Evolutionary conservation across 2,329 filamentous ascomycete species (phyloP), one percentile per base, ranked within the genome.

Genomic region (Elsinoe perseae): DNA sequence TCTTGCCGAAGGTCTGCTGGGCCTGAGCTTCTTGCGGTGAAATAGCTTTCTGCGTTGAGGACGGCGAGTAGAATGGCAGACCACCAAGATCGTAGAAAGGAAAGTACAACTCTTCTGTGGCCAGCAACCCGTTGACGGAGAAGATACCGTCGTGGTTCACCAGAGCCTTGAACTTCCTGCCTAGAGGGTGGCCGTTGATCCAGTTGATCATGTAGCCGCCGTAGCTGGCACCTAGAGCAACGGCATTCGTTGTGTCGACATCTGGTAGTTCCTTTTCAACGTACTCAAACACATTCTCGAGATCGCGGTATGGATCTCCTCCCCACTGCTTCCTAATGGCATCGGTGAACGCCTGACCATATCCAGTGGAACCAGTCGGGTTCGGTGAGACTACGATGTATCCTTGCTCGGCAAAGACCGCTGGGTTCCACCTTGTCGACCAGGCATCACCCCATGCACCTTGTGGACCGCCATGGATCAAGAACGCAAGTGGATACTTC

Each of bases 61-160:
- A 43, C 3, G 65, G 73, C 1, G 73, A 68, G 54, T 76, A 73
- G 77, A 77, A 80, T 32, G 77, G 69, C 0, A 73, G 70, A 1
- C 77, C 77, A 56, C 74, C 72, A 8, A 80, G 65, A 56, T 81
- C 78, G 60, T 77, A 76, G 21, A 79, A 68, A 2, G 77, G 76
- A 64, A 80, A 81, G 64, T 79, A 81, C 28, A 78, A 70, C 63
- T 81, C 79, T 58, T 81, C 79, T 16, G 68, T 69, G 0, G 64
- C 62, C 21, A 70, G 60, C 57, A 66, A 60, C 21, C 61, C 57
- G n/a, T 74, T 70, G 57, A 75, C 73, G 64, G 83, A 86, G 70
- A 91, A 93, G 55, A 91, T 85, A 48, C 90, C 90, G 63, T 95
- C 89, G 68, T 95, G 90, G 64, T 85, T 90, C 25, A 95, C 89